These are phyloP conservation scores for Elsinoe necatrix DNA, from an alignment of 2,329 filamentous ascomycete genomes.

Conservation along the genomic window DNA sequence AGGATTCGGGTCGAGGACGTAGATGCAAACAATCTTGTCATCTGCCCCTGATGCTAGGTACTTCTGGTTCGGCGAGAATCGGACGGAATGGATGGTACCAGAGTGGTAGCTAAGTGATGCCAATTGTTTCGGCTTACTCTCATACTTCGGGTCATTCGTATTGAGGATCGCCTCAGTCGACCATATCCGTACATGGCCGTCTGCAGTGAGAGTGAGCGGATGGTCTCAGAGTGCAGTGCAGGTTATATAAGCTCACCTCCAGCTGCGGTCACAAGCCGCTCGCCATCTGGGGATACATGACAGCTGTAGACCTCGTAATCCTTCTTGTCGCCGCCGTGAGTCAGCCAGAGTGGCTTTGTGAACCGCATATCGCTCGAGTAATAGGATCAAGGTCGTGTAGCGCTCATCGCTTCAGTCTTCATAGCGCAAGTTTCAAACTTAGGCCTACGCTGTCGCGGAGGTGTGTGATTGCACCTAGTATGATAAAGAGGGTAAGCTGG, in stretches of 20 bases:
- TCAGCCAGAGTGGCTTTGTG: constrained; percentile 93
- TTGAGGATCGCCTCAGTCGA: constrained; percentile 89
- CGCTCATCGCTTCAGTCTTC: not conserved
- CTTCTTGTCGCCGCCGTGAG: constrained; percentile 93
- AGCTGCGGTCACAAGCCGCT: constrained; percentile 83
- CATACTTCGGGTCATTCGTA: constrained; percentile 60
- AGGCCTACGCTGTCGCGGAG: not conserved
- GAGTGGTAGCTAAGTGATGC: constrained; percentile 98
- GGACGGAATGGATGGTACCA: constrained; percentile 91
- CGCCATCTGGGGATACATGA: constrained; percentile 90
- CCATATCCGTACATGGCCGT: constrained; percentile 96
- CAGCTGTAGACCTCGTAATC: constrained; percentile 98
- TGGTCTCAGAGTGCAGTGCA: not conserved
- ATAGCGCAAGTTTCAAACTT: not conserved
- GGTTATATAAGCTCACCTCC: constrained; percentile 56
- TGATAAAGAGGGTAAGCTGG: too few species aligned
- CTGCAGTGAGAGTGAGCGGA: constrained; percentile 36
- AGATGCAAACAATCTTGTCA: constrained; percentile 98
- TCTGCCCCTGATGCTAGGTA: constrained; percentile 96
- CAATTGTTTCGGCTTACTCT: constrained; percentile 73
- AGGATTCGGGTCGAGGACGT: constrained; percentile 77
- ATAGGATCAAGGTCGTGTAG: not conserved
- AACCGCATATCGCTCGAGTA: constrained; percentile 43
- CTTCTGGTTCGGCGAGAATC: constrained; percentile 89
- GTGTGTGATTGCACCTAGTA: not conserved